phyloP scores from a whole-genome alignment of 805 yeast genomes.

The Teunomyces kruisii region DNA sequence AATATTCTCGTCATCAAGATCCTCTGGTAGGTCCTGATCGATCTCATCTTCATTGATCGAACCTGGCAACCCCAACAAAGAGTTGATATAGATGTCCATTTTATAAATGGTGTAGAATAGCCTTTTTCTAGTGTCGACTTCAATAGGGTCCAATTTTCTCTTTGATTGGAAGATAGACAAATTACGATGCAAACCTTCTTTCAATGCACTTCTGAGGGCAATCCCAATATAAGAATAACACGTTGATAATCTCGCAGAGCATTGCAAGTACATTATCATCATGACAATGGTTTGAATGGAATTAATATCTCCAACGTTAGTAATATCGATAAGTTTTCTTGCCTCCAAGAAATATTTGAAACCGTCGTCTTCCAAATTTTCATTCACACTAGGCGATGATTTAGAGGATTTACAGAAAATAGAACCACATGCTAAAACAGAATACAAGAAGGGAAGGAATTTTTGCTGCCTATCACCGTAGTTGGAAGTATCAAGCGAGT shows the following conservation, averaged over 20 bases:
- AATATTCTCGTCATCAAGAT: slow-evolving; percentile 83
- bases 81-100: slow-evolving; percentile 86
- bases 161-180: slow-evolving; percentile 47
- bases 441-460: slow-evolving; percentile 76
- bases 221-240: slow-evolving; percentile 90
- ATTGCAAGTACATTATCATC: slow-evolving; percentile 82
- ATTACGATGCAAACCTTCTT: slow-evolving; percentile 81
- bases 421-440: slow-evolving; percentile 88
- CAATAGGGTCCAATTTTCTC: slow-evolving; percentile 67
- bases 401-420: slow-evolving; percentile 56
- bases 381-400: slow-evolving; percentile 22
- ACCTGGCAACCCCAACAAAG: slow-evolving; percentile 82
- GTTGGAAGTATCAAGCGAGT: slow-evolving; percentile 70
- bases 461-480: slow-evolving; percentile 72
- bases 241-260: slow-evolving; percentile 82
- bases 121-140: slow-evolving; percentile 78
- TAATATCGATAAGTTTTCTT: slow-evolving; percentile 72
- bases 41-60: slow-evolving; percentile 74
- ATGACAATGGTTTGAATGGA: slow-evolving; percentile 85
- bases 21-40: slow-evolving; percentile 84
- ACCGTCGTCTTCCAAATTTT: slow-evolving; percentile 68
- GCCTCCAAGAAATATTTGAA: slow-evolving; percentile 80
- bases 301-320: slow-evolving; percentile 78
- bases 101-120: slow-evolving; percentile 88
- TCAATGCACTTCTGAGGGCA: slow-evolving; percentile 76